Percentiles rank a stretch among this genome's conserved stretches.
These are phyloP conservation scores for Globisporangium rhizosaccharum DNA, from an alignment of 352 stramenopile genomes.

Conservation along the genomic window DNA sequence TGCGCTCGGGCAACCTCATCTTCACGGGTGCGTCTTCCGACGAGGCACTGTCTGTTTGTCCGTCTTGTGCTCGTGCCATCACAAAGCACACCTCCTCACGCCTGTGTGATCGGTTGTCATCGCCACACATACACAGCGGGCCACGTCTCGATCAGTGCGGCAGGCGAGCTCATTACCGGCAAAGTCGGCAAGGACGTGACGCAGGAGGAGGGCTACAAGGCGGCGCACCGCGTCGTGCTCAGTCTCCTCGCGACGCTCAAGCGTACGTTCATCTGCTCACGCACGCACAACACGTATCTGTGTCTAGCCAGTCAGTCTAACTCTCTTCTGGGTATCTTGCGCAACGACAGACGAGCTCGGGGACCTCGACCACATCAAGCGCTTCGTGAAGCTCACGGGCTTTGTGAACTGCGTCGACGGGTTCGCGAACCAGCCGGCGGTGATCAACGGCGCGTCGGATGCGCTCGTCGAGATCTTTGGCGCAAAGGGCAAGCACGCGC, in stretches of 20 bases:
- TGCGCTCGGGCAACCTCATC: constrained; percentile 66
- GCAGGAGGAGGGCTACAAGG: constrained; percentile 81
- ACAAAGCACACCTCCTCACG: background rate
- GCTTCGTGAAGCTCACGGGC: constrained; percentile 91
- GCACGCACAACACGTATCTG: too few relatives aligned
- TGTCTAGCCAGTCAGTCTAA: too few relatives aligned
- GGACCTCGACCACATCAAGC: constrained; percentile 86
- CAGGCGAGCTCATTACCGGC: constrained; percentile 63
- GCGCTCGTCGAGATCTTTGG: constrained; percentile 76
- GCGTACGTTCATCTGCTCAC: constrained; percentile 21
- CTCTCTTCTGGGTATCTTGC: background rate
- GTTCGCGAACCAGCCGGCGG: constrained; percentile 80
- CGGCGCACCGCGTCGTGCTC: constrained; percentile 70
- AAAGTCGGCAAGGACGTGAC: constrained; percentile 81
- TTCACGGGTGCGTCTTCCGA: constrained; percentile 40
- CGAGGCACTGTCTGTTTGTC: background rate
- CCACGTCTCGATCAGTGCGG: constrained; percentile 44
- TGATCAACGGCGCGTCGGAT: constrained; percentile 93
- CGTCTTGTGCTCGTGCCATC: background rate
- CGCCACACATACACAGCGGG: constrained; percentile 31
- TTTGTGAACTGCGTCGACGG: constrained; percentile 91
- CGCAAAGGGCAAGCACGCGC: constrained; percentile 65
- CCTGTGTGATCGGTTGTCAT: background rate
- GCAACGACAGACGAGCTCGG: constrained; percentile 42
- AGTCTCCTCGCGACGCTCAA: constrained; percentile 87